Base-by-base conservation (phyloP, 108 stramenopile species). In the Discostella stelligeroides region DNA sequence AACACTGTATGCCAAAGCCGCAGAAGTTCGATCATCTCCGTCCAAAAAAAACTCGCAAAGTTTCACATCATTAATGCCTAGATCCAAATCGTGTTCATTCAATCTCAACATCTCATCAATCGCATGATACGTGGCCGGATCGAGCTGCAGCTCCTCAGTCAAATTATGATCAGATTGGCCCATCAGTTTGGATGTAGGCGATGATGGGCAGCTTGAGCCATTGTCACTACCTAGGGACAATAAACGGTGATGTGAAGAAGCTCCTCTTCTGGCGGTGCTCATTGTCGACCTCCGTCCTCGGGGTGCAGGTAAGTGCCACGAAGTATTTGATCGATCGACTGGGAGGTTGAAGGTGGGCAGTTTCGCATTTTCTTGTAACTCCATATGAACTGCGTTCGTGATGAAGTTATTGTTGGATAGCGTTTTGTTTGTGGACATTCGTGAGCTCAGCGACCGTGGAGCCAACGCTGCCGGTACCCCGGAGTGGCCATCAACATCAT, bases 361-460 rank as follows among this genome's bases (percentile, higher is more conserved):
- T 41, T 82, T 87, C n/a, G 89, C 86, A 72, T 93, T 93, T 41
- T 89, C 86, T 62, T 93, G 92, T 0, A 89, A 63, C 28, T 89
- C 85, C 88, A 93, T 93, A 34, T 93, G 92, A 0, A 92, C 92
- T 20, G 88, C 84, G 67, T 89, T 89, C 47, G 48, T 20, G 1
- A 57, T 37, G 62, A 30, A 60, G 40, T 13, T 24, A 49, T 49
- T 9, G 1, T 28, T 29, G 23, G 37, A 50, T 38, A 28, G 17
- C 27, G 10, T 13, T 63, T 28, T 18, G 24, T 13, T 37, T 10
- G 1, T 20, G 29, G 47, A 28, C 61, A 47, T 24, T 49, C 40
- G 29, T 17, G n/a, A n/a, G n/a, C n/a, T n/a, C n/a, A n/a, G n/a
- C n/a, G n/a, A n/a, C n/a, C n/a, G n/a, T n/a, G n/a, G n/a, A n/a